Evolutionary conservation across 768 basidiomycete species (phyloP).

Genomic region (Mycena floridula): DNA sequence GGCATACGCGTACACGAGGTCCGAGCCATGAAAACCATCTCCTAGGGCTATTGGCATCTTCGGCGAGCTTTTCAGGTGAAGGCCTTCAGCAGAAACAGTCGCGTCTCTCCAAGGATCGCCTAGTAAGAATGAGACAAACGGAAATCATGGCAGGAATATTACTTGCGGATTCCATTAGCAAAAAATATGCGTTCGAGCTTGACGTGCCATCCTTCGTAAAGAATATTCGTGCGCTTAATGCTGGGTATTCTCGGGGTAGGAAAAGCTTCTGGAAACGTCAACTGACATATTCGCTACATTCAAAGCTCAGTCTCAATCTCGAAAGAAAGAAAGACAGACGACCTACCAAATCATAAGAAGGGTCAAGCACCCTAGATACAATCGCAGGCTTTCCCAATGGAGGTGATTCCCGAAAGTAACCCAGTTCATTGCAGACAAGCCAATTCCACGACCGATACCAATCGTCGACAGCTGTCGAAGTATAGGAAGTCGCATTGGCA

Average conservation of each 20-base stretch:
- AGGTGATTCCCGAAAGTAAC: constrained; percentile 14
- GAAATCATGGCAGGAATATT: no score
- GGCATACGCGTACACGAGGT: constrained; percentile 32
- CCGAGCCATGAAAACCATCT: constrained; percentile 66
- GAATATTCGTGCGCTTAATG: constrained; percentile 17
- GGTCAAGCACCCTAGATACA: constrained; percentile 26
- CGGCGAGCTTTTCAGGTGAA: constrained; percentile 37
- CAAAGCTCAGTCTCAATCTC: not conserved
- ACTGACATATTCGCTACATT: constrained; percentile 33
- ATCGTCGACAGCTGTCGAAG: not conserved
- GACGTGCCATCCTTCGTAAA: constrained; percentile 28
- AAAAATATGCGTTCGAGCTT: constrained; percentile 56
- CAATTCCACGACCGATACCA: constrained; percentile 9
- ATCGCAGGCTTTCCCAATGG: constrained; percentile 7
- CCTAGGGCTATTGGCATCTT: constrained; percentile 49
- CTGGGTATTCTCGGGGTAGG: constrained; percentile 23
- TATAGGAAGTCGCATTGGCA: constrained; percentile 27
- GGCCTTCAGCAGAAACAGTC: constrained; percentile 54
- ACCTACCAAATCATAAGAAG: constrained; percentile 25
- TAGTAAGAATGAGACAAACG: no score
- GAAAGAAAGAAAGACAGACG: not conserved
- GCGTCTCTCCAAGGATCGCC: constrained; percentile 69
- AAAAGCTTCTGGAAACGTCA: constrained; percentile 35
- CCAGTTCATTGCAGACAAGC: constrained; percentile 32
- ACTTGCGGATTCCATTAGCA: constrained; percentile 59